Conservation (phyloP, 2,329 filamentous ascomycete species). For the Fusarium bactridioides region DNA sequence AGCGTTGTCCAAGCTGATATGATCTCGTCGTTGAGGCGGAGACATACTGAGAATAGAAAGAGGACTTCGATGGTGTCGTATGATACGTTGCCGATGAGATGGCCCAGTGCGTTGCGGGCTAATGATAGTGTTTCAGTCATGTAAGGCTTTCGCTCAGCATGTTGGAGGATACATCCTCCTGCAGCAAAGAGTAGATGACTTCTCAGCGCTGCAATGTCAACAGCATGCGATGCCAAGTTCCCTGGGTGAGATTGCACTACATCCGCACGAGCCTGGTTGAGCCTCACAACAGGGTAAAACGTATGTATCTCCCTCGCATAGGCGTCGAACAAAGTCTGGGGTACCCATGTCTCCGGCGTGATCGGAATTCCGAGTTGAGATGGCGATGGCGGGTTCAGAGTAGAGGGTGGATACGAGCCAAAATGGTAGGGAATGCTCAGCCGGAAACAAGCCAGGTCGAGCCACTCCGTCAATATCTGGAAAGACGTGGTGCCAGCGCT, state of each 20-base stretch:
- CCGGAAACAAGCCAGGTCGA: background rate
- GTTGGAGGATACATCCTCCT: background rate
- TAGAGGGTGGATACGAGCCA: background rate
- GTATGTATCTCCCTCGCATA: background rate
- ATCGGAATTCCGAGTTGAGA: background rate
- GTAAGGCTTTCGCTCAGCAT: background rate
- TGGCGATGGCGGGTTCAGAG: background rate
- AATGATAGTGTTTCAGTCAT: background rate
- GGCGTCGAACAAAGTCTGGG: background rate
- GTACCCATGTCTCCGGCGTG: background rate
- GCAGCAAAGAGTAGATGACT: background rate
- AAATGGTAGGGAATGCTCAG: conserved; percentile 8
- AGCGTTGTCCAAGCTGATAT: conserved; percentile 3
- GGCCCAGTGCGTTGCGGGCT: fast-evolving
- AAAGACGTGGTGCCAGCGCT: background rate
- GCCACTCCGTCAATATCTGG: conserved; percentile 1
- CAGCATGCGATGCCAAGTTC: fast-evolving
- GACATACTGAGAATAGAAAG: background rate
- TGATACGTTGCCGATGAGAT: background rate
- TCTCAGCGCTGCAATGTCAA: background rate
- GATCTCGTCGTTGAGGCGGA: background rate
- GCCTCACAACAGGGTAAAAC: background rate
- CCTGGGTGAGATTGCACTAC: background rate
- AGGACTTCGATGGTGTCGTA: background rate
- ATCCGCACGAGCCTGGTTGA: background rate